These are phyloP conservation scores for Lodderomyces orthopsilosis DNA, from an alignment of 1,139 yeast species.

Conservation along the genomic window DNA sequence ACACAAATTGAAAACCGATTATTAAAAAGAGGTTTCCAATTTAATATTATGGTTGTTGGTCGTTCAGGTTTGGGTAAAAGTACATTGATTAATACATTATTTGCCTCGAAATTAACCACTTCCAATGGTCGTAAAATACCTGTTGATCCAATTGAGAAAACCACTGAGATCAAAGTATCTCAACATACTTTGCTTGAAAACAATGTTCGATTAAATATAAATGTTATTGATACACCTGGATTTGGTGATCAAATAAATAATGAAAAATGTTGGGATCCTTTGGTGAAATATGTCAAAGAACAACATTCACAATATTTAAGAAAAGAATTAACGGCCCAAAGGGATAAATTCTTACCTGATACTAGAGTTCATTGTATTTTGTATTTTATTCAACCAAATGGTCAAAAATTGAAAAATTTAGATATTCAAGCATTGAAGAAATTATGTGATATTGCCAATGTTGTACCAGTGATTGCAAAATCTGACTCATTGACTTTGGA, in stretches of 20 bases:
- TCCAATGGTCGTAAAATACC: conserved; percentile 68
- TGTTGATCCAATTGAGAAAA: conserved; percentile 74
- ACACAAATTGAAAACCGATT: conserved; percentile 91
- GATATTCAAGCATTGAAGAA: conserved; percentile 83
- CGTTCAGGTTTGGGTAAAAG: conserved; percentile 94
- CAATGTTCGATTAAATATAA: conserved; percentile 80
- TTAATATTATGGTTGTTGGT: conserved; percentile 92
- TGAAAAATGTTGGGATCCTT: conserved; percentile 96
- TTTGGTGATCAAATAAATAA: conserved; percentile 96
- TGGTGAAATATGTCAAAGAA: conserved; percentile 91
- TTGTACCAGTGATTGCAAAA: conserved; percentile 85
- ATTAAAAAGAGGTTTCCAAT: conserved; percentile 89
- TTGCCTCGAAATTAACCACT: conserved; percentile 75
- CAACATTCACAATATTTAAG: conserved; percentile 92
- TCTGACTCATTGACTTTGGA: conserved; percentile 82
- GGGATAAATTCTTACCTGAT: conserved; percentile 81
- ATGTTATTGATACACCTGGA: conserved; percentile 95
- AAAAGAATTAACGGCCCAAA: conserved; percentile 93
- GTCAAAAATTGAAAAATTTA: conserved; percentile 72
- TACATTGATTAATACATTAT: conserved; percentile 85
- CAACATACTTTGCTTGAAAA: conserved; percentile 73
- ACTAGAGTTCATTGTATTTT: conserved; percentile 94
- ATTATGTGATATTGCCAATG: conserved; percentile 87
- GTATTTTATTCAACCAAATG: conserved; percentile 88
- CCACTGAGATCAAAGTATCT: conserved; percentile 81